Percentiles rank a stretch among this genome's conserved stretches.
These are phyloP conservation scores for Chrysoporthe austroafricana DNA, from an alignment of 2,329 filamentous ascomycete species.

Conservation along the genomic window DNA sequence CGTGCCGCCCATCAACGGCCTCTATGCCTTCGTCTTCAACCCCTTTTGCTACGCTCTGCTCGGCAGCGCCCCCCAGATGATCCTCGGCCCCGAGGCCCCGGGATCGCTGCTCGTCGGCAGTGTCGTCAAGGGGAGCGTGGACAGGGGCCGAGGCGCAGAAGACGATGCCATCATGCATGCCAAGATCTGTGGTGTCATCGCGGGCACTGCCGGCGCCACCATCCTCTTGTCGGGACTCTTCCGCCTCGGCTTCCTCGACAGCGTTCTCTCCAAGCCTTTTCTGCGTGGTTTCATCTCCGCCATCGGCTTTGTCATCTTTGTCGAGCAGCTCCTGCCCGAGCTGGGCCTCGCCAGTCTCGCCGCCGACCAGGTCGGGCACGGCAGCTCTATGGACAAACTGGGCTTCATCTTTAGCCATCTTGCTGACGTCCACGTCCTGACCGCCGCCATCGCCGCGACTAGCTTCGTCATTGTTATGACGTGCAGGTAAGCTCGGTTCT, in stretches of 20 bases:
- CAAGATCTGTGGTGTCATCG: slow-evolving; percentile 83
- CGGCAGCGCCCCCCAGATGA: slow-evolving; percentile 89
- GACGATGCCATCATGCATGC: slow-evolving; percentile 72
- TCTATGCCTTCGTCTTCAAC: slow-evolving; percentile 93
- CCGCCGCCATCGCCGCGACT: slow-evolving; percentile 73
- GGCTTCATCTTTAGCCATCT: slow-evolving; percentile 75
- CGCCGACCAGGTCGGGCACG: slow-evolving; percentile 70
- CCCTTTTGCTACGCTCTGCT: slow-evolving; percentile 89
- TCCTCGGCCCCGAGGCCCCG: slow-evolving; percentile 92
- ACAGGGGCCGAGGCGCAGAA: slow-evolving; percentile 65
- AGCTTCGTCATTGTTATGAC: slow-evolving; percentile 90
- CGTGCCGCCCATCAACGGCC: slow-evolving; percentile 87
- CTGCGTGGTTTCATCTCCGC: slow-evolving; percentile 95
- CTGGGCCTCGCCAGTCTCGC: slow-evolving; percentile 74
- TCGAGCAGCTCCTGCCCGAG: slow-evolving; percentile 92
- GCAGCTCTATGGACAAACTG: slow-evolving; percentile 85
- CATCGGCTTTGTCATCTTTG: slow-evolving; percentile 93
- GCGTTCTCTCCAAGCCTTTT: slow-evolving; percentile 90
- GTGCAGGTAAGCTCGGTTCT: slow-evolving; percentile 64
- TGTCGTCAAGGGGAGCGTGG: slow-evolving; percentile 78
- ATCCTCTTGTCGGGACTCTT: slow-evolving; percentile 87
- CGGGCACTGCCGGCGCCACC: slow-evolving; percentile 83
- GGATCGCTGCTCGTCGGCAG: slow-evolving; percentile 89
- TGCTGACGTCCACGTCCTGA: slow-evolving; percentile 71
- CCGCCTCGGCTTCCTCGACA: slow-evolving; percentile 89